phyloP scores from a whole-genome alignment of 495 filamentous ascomycete genomes.

The Hypoxylon lenormandii region DNA sequence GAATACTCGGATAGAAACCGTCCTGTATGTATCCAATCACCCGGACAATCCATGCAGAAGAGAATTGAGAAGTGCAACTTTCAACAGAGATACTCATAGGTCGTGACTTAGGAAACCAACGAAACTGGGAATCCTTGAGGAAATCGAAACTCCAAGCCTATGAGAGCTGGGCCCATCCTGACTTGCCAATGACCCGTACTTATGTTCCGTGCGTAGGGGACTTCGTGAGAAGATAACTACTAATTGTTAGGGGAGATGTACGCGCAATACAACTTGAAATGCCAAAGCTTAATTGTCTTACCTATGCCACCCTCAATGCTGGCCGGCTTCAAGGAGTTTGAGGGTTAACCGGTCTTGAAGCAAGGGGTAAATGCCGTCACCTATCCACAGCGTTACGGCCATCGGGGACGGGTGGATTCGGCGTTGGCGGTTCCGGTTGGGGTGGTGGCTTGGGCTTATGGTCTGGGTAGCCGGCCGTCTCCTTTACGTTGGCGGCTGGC shows the following conservation, averaged over 20 bases:
- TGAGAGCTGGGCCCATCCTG: neutral
- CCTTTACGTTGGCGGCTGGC: conserved; percentile 14
- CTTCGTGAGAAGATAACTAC: conserved; percentile 10
- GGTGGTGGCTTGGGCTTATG: conserved; percentile 44
- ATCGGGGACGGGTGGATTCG: conserved; percentile 41
- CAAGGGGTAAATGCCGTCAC: conserved; percentile 13
- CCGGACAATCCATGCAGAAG: neutral
- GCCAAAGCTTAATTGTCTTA: conserved; percentile 12
- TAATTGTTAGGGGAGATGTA: conserved; percentile 21
- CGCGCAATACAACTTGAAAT: conserved; percentile 2
- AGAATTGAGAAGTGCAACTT: conserved; percentile 3
- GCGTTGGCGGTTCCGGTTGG: conserved; percentile 41
- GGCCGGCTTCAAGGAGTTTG: conserved; percentile 9
- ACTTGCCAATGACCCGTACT: neutral
- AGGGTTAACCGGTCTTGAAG: conserved; percentile 13
- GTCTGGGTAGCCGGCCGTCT: conserved; percentile 10
- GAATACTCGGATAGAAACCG: neutral
- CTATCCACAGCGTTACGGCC: conserved; percentile 17
- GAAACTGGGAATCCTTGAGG: neutral
- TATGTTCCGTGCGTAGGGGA: conserved; percentile 3
- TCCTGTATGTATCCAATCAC: conserved; percentile 6
- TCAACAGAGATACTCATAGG: conserved; percentile 10
- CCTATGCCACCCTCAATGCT: conserved; percentile 9
- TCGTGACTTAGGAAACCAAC: neutral
- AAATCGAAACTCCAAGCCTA: neutral